phyloP scores from a whole-genome alignment of 805 yeast genomes.

The Candida xyloterini region DNA sequence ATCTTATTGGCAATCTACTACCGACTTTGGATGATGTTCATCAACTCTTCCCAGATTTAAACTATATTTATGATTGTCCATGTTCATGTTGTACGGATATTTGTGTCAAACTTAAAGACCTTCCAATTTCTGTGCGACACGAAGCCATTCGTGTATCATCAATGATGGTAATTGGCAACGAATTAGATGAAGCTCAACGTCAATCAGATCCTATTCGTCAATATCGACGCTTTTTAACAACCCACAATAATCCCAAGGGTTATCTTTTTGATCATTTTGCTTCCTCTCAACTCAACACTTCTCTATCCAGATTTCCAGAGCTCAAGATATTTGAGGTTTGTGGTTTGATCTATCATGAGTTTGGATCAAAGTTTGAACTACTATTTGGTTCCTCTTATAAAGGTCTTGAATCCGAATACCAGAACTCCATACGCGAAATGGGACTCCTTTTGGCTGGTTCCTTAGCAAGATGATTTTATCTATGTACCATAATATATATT shows the following conservation, averaged over 20 bases:
- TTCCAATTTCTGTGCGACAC: not conserved
- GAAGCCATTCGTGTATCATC: conserved; percentile 33
- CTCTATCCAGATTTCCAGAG: conserved; percentile 18
- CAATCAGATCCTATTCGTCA: conserved; percentile 10
- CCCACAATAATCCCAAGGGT: conserved; percentile 17
- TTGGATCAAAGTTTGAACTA: conserved; percentile 17
- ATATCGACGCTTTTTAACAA: conserved; percentile 19
- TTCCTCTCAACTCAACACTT: conserved; percentile 23
- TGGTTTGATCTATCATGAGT: conserved; percentile 28
- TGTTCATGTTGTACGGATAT: conserved; percentile 26
- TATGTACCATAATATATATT: conserved; percentile 1
- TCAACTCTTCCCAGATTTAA: conserved; percentile 28
- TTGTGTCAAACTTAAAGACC: conserved; percentile 5
- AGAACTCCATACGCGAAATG: conserved; percentile 27
- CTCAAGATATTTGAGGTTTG: conserved; percentile 31
- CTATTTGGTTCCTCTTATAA: conserved; percentile 25
- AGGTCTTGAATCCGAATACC: conserved; percentile 21
- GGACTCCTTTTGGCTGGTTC: conserved; percentile 26
- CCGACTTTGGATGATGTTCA: conserved; percentile 30
- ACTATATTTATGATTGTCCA: conserved; percentile 25
- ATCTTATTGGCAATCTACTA: conserved; percentile 28
- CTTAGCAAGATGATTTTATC: conserved; percentile 1
- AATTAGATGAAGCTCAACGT: conserved; percentile 25
- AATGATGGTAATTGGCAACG: conserved; percentile 31
- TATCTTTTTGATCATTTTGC: conserved; percentile 32